Evolutionary conservation across 108 stramenopile species (phyloP).

Genomic region (Nannochloropsis oceanica): DNA sequence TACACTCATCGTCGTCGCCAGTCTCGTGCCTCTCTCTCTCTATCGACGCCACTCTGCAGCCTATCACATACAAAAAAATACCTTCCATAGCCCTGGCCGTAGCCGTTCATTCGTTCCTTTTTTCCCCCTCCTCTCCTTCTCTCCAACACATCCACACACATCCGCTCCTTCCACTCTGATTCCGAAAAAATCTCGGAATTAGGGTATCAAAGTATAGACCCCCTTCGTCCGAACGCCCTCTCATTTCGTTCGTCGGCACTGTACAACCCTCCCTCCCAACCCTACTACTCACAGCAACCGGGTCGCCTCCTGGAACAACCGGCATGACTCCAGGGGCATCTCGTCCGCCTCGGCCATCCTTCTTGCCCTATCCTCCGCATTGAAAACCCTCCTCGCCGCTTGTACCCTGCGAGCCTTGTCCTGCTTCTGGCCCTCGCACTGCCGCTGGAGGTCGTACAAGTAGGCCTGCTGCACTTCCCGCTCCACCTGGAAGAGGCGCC

Average conservation of each 20-base stretch:
- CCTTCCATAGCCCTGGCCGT: no score
- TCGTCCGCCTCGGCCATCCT: not conserved
- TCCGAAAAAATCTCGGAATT: not conserved
- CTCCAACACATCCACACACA: no score
- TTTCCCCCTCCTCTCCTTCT: no score
- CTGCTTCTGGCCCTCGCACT: not conserved
- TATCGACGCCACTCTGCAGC: no score
- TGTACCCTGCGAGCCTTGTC: not conserved
- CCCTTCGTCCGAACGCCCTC: not conserved
- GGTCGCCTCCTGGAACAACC: not conserved
- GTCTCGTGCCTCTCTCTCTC: no score
- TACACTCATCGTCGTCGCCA: no score
- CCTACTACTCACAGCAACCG: not conserved
- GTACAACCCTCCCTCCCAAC: not conserved
- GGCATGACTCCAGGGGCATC: not conserved
- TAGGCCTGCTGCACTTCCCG: not conserved
- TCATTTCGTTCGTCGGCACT: not conserved
- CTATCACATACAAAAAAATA: no score
- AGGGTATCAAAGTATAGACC: not conserved
- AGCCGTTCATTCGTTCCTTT: no score
- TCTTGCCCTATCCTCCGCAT: not conserved
- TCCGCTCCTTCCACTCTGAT: no score
- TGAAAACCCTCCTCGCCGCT: not conserved
- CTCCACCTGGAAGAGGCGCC: not conserved
- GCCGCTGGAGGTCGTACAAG: not conserved